Evolutionary conservation across 371 early-diverging fungal species (phyloP).

Genomic region (Synchytrium microbalum): DNA sequence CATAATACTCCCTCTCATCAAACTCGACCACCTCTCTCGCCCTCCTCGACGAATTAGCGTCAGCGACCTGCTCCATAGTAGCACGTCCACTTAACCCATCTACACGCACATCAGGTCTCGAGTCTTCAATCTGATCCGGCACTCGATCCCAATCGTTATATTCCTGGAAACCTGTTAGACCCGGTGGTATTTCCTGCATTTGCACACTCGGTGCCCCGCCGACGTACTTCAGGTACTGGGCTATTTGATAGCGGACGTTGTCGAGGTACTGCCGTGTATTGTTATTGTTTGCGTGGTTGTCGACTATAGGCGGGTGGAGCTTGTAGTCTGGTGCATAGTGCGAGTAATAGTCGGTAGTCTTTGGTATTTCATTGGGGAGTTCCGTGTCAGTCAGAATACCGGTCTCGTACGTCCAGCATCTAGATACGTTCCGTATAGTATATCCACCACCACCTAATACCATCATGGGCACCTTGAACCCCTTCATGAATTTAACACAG

Average conservation of each 20-base stretch:
- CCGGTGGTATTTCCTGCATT: constrained; percentile 63
- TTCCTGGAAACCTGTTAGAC: constrained; percentile 21
- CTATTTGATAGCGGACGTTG: constrained; percentile 63
- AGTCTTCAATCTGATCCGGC: constrained; percentile 27
- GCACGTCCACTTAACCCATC: constrained; percentile 16
- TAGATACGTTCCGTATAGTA: constrained; percentile 63
- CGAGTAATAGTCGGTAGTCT: constrained; percentile 50
- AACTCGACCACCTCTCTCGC: constrained; percentile 17
- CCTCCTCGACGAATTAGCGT: constrained; percentile 13
- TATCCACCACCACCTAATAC: constrained; percentile 81
- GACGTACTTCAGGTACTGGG: constrained; percentile 85
- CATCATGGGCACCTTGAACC: constrained; percentile 40
- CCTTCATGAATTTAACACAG: constrained; percentile 48
- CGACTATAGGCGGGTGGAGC: constrained; percentile 35
- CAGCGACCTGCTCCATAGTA: too few species aligned
- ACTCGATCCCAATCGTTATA: constrained; percentile 18
- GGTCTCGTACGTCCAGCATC: constrained; percentile 70
- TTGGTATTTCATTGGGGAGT: constrained; percentile 52
- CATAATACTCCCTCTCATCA: constrained; percentile 32
- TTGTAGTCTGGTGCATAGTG: constrained; percentile 58
- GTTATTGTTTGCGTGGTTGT: constrained; percentile 65
- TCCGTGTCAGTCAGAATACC: constrained; percentile 24
- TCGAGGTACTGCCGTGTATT: constrained; percentile 83
- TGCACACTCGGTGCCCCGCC: constrained; percentile 94
- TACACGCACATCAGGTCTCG: constrained; percentile 20